Evolutionary conservation across 2,329 filamentous ascomycete species (phyloP), one percentile per base, ranked within the genome.

Genomic region (Exophiala sideris): DNA sequence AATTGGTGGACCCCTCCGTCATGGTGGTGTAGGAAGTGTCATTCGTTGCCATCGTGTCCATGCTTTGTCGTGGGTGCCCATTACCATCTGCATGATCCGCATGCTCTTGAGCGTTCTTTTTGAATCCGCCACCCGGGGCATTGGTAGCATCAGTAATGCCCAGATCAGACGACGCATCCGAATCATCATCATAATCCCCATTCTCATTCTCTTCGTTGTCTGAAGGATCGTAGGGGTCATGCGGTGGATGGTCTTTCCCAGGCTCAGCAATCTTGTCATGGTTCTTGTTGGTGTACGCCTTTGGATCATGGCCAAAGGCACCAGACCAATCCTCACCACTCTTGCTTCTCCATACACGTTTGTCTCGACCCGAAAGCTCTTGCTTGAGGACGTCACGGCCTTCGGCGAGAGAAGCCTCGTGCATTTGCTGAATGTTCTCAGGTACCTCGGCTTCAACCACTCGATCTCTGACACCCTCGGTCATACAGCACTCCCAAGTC

Each of bases 401-500:
- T 48, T 92, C 80, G 0, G 85, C 86, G 34, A 96, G 73, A 0
- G 88, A 92, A 58, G 88, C 78, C 29, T 95, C 88, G 68, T 97
- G 92, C 9, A 96, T 76, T 64, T 86, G 79, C 68, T 88, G 83
- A 0, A 92, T 79, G 9, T 81, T 73, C 1, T 85, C 82, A 0
- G 91, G 89, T 0, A 96, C 76, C 65, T 95, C 87, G 20, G 84
- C 80, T 8, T 80, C 75, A 1, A 96, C 89, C 24, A 83, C 80
- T 51, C 85, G 81, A 11, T 78, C 73, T 2, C 94, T 84, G 0
- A 96, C 89, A 10, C 92, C 92, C 70, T 97, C 91, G 0, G 90
- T 84, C 38, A 87, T 83, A 68, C 92, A 96, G 0, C 91, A 89
- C 70, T 96, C 91, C 90, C 91, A 97, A 0, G 87, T 88, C 73